Base-by-base conservation (phyloP, 805 yeast species). In the Pichia deserticola region DNA sequence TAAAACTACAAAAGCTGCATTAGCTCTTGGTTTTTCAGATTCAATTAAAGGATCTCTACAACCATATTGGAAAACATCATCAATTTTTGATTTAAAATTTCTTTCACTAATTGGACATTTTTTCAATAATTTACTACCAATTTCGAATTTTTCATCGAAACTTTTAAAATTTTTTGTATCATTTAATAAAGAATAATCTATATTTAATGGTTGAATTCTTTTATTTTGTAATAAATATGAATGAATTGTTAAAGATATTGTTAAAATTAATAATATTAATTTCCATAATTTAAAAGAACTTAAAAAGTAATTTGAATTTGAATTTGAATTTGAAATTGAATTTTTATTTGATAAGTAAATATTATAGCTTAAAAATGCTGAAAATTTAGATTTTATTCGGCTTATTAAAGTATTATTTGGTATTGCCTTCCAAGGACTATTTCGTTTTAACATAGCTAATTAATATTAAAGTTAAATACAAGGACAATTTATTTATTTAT, bases 1-100 rank as follows among this genome's bases (percentile, higher is more conserved):
- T 45, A 92, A 68, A 63, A 90, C 83, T 28, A 90, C 88, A 56
- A 92, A 75, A 1, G 92, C 85, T 0, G 97, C 98, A 59, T 84
- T 88, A 32, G 86, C 89, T 36, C 86, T 69, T 5, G 68, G 55
- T 44, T 64, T 66, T 1, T 44, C 40, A 3, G 58, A 28, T 44
- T 56, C 57, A 45, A 54, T 32, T 6, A 47, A 40, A 1, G 62
- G 60, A 42, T 66, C 68, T 40, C 65, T 42, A 51, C 72, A 68
- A 9, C 72, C 72, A 30, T 56, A 53, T 37, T 57, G 56, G 39
- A 68, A 68, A 3, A 68, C 71, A 3, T 55, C 39, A 50, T 68
- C 72, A 6, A 46, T 45, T 2, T 35, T 20, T 1, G 65, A 60
- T 3, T 42, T 49, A 9, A 68, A 52, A 2, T 61, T 49, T 40